Evolutionary conservation across 441 rosid genomes (phyloP), one percentile per base, ranked within the genome.

Genomic region (Gossypium gossypioides): DNA sequence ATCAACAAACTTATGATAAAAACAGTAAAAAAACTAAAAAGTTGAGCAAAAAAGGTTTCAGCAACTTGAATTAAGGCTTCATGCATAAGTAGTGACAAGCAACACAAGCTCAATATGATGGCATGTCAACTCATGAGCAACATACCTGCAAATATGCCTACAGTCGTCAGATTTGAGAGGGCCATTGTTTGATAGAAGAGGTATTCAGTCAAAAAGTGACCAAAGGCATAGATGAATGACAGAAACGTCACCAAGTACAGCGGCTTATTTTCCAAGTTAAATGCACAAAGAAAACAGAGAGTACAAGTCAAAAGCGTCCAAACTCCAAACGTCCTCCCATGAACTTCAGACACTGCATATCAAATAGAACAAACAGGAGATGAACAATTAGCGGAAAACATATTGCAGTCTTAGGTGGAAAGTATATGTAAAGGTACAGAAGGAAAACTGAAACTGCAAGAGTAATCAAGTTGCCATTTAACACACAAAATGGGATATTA

Each of bases 281-380:
- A 90, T 75, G 98, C 98, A 78, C 98, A 93, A 51, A 91, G 89
- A 75, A 86, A 86, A 81, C 97, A 93, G 72, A 93, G 93, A 46
- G 95, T 93, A 87, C 97, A 89, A 32, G 96, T 93, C 78, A 93
- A 74, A 48, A 91, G 93, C 1, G 98, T 93, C 98, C 98, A 93
- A 71, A 91, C 90, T 75, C 96, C 97, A 72, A 91, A 93, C 42
- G 96, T 93, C 78, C 97, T 87, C 74, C 98, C 96, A 78, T 93
- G 98, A 80, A 93, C 92, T 71, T 91, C 97, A 84, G 86, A 89
- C 96, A 93, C 98, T 91, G 85, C 77, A 48, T 19, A 64, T 22
- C 44, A 50, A 4, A 19, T 9, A 19, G 51, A 42, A 18, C 50
- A 68, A 68, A 50, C 21, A 27, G 59, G 59, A 48, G 40, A 27